Evolutionary conservation across 148 eudicot species (phyloP).

Genomic region (Arbutus unedo): DNA sequence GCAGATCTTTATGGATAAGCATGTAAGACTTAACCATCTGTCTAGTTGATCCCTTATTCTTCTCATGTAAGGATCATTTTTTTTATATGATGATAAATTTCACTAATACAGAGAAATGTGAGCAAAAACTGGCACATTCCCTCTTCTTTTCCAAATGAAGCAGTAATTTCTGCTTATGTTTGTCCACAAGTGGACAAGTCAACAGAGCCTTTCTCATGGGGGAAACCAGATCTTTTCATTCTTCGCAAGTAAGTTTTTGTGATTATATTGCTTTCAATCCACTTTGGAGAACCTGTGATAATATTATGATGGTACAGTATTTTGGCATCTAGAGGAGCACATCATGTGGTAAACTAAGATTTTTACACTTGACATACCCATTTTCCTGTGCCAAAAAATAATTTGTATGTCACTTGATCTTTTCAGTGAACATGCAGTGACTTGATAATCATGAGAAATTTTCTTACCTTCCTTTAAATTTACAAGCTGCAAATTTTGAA

Average conservation of each 20-base stretch:
- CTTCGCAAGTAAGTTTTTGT: constrained; percentile 75
- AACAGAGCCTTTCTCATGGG: constrained; percentile 92
- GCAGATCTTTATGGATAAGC: constrained; percentile 80
- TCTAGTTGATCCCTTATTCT: not conserved
- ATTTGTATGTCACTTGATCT: not conserved
- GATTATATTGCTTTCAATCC: not conserved
- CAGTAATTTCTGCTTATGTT: constrained; percentile 71
- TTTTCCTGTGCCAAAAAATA: not conserved
- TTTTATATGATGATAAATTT: not conserved
- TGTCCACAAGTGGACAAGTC: constrained; percentile 96
- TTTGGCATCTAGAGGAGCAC: not conserved
- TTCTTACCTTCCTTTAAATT: not conserved
- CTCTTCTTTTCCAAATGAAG: constrained; percentile 76
- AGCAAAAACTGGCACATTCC: constrained; percentile 99
- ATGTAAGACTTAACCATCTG: constrained; percentile 43
- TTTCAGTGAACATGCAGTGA: constrained; percentile 7
- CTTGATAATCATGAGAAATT: not conserved
- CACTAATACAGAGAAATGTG: constrained; percentile 72
- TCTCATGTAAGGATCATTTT: not conserved
- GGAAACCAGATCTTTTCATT: constrained; percentile 80
- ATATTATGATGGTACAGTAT: not conserved
- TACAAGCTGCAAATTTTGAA: not conserved
- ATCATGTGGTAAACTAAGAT: not conserved
- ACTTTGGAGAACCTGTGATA: not conserved
- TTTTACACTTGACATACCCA: not conserved